Evolutionary conservation across 2,329 filamentous ascomycete species (phyloP), one percentile per base, ranked within the genome.

Genomic region (Atkinsonella hypoxylon): DNA sequence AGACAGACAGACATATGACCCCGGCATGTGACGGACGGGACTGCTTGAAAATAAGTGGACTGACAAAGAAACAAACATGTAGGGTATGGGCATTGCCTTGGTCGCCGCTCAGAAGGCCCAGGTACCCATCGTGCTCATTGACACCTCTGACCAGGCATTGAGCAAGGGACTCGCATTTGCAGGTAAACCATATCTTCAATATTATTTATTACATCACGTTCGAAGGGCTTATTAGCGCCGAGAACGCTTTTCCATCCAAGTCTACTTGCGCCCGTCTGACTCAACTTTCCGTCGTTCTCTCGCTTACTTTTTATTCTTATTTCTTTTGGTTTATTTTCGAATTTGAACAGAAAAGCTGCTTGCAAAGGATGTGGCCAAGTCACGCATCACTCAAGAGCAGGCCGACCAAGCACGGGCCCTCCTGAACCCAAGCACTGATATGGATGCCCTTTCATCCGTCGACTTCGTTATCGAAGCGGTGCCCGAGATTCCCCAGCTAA

Each of bases 391-490:
- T 10, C 83, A 89, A 65, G 82, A 87, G 46, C 82, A 91, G 57
- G 88, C 93, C 18, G 80, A 88, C 58, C 76, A 81, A 46, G 80
- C 85, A 30, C 82, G 86, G 30, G 79, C 78, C 11, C 81, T 85
- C 31, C 74, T 98, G 54, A 77, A 70, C 0, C 70, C 87, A 9
- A 83, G 81, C 48, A 89, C 86, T 15, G 80, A 80, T 17, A 78
- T 97, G 59, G 85, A 89, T 44, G 78, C 84, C 52, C 81, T 97
- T 20, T 81, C 80, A 26, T 78, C 82, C n/a, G 86, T 89, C 36
- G 93, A 98, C 71, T 96, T 98, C 67, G 85, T 98, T 51, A 97
- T 98, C 62, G 93, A 98, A 73, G 93, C 93, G 15, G 89, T 98
- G 9, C 93, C 93, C 36, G 90, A 96, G 73, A 91, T 95, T 50